Base-by-base conservation (phyloP, 257 asterid species). In the Solanum peruvianum region DNA sequence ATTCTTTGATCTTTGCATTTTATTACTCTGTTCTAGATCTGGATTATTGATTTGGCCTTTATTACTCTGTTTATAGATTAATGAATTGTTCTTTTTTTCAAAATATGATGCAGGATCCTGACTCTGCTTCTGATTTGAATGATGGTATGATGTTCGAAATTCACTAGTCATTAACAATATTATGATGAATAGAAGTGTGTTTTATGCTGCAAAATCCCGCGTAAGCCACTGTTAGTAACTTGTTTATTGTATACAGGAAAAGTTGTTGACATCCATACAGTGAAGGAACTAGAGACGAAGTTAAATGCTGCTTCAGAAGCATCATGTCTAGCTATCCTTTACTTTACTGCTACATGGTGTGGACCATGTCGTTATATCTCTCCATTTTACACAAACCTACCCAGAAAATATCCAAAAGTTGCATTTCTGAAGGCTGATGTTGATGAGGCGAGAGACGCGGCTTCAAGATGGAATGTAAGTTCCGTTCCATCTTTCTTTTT, bases 311-410 rank as follows among this genome's bases (percentile, higher is more conserved):
- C 98, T 56, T 52, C 91, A 27, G 89, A 72, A 86, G 58, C 92
- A 56, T 92, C 95, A 0, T 91, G 93, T 47, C 93, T 96, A 23
- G 90, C 95, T 39, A 47, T 96, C 21, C 88, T 96, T 66, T 96
- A 95, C 87, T 96, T 94, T 93, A 96, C 96, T 0, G 96, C 96
- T 14, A 89, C 93, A 6, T 95, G 98, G 98, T 94, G 98, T 56
- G 98, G 98, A 20, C 98, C 99, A 11, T 96, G 98, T 85, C 96
- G 95, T 58, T 56, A 85, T 71, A 58, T 95, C 21, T 78, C 95
- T 77, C 99, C 98, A 15, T 88, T 89, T 66, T 93, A 86, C 91
- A 35, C 94, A 16, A 91, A 87, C 88, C 85, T 93, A 75, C 95
- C 98, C 1, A 70, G 52, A 15, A 91, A 90, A 86, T 89, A 92